Base-by-base conservation (phyloP, 2,329 filamentous ascomycete genomes). In the Paramyrothecium sp. region DNA sequence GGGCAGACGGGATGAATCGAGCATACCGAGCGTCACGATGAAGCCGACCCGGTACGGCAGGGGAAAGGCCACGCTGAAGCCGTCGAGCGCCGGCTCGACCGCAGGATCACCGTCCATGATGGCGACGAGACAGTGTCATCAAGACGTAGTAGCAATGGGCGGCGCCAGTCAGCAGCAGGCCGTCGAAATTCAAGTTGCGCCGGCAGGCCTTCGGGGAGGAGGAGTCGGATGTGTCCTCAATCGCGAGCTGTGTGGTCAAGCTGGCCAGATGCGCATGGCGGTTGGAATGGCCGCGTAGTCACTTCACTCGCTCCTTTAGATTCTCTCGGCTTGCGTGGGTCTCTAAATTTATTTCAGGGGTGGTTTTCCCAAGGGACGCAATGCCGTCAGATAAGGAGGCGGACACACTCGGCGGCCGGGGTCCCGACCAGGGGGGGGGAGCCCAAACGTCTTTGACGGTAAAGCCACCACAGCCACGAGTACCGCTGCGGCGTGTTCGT, bases 11-110 rank as follows among this genome's bases (percentile, higher is more conserved):
- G 12, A 54, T 20, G 23, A n/a, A 23, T 30, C 19, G 38, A 59
- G 51, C 33, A 67, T 80, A 96, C 92, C 94, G 62, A 96, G 78
- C 54, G 96, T 89, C 61, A 95, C 78, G 66, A 97, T 89, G 65
- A 96, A 84, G 59, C 92, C 91, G 58, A 97, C 87, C 64, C 94
- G 89, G 73, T 94, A 97, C 48, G 95, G 94, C 60, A 98, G 81
- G 54, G 94, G 95, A 63, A 98, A 88, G 61, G 90, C 82, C 70
- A 91, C 81, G 82, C 90, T 93, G 81, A 97, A 95, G 74, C 86
- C 83, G 82, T 97, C 93, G 74, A 96, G 85, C 76, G 81, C 75
- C 60, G 80, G 73, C 76, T 90, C 88, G 66, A 90, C 87, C 66
- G 85, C 84, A 60, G 87, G 85, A 78, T 91, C 88, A 77, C 86